Conservation (phyloP, 176 grass and related monocot genomes). For the Poa annua region DNA sequence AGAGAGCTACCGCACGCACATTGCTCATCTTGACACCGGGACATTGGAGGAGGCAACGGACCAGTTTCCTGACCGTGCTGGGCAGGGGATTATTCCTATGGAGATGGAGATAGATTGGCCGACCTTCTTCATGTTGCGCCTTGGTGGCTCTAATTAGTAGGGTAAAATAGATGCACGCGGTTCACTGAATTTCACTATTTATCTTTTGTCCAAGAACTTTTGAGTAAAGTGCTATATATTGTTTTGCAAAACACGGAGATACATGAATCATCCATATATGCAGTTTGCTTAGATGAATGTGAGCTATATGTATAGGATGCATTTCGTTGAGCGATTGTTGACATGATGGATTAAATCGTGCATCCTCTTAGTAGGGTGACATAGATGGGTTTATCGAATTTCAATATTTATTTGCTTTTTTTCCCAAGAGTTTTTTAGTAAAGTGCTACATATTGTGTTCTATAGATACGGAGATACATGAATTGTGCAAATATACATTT, state of each 20-base stretch:
- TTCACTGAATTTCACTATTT: no score
- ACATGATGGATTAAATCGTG: no score
- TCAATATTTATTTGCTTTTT: not conserved
- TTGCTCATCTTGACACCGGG: not conserved
- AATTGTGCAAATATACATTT: not conserved
- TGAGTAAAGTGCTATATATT: no score
- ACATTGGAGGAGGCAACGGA: not conserved
- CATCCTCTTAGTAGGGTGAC: not conserved
- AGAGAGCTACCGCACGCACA: not conserved
- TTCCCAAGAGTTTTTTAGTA: not conserved
- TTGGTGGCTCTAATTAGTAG: not conserved
- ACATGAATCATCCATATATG: no score
- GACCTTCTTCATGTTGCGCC: not conserved
- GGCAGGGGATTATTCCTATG: not conserved
- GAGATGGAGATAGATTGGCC: conserved; percentile 12
- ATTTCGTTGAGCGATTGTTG: no score
- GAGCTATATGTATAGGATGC: no score
- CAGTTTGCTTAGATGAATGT: no score
- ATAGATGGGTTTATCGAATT: not conserved
- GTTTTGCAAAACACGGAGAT: no score
- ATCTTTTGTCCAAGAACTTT: no score
- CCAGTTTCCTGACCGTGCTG: not conserved
- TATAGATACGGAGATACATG: not conserved
- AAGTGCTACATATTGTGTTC: not conserved
- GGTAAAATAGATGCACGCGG: no score